phyloP scores from a whole-genome alignment of 225 moss, liverwort and hornwort species.

The Marchantia paleacea region DNA sequence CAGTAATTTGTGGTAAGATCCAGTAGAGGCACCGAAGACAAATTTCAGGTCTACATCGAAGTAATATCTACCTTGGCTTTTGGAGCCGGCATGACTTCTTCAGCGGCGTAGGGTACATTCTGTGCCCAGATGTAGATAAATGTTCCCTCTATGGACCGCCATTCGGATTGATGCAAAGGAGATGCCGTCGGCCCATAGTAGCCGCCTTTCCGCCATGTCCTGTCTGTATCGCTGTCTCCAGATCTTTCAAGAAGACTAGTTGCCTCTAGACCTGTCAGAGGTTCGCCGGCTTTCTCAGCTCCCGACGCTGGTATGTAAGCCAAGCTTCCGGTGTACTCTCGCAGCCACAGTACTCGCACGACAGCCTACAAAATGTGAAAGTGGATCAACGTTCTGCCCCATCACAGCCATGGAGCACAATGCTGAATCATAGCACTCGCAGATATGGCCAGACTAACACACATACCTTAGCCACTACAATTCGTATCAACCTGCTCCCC shows the following conservation, averaged over 20 bases:
- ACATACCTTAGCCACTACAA: neutral
- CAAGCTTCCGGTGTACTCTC: slow-evolving; percentile 68
- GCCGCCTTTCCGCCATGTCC: slow-evolving; percentile 47
- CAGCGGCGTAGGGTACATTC: slow-evolving; percentile 66
- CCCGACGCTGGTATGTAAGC: slow-evolving; percentile 83
- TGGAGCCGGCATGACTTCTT: slow-evolving; percentile 56
- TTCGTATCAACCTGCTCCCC: neutral
- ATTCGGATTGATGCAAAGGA: slow-evolving; percentile 30
- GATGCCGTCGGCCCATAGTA: slow-evolving; percentile 42
- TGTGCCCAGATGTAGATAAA: slow-evolving; percentile 85
- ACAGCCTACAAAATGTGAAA: slow-evolving; percentile 48
- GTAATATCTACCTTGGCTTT: slow-evolving; percentile 59
- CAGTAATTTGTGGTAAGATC: too few species aligned
- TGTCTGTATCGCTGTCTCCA: slow-evolving; percentile 46
- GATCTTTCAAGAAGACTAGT: slow-evolving; percentile 37
- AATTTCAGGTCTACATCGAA: neutral
- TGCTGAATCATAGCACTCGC: neutral
- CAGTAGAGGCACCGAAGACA: neutral
- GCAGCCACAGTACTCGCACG: slow-evolving; percentile 66
- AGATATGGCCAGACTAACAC: neutral
- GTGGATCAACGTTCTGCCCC: neutral
- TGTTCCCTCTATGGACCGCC: slow-evolving; percentile 82
- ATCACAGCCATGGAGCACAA: neutral
- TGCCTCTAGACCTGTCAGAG: slow-evolving; percentile 44
- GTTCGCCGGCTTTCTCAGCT: slow-evolving; percentile 54